Percentiles rank a stretch among this genome's conserved stretches.
Evolutionary conservation across 2,329 filamentous ascomycete genomes (phyloP).

Genomic region (Huntiella savannae): DNA sequence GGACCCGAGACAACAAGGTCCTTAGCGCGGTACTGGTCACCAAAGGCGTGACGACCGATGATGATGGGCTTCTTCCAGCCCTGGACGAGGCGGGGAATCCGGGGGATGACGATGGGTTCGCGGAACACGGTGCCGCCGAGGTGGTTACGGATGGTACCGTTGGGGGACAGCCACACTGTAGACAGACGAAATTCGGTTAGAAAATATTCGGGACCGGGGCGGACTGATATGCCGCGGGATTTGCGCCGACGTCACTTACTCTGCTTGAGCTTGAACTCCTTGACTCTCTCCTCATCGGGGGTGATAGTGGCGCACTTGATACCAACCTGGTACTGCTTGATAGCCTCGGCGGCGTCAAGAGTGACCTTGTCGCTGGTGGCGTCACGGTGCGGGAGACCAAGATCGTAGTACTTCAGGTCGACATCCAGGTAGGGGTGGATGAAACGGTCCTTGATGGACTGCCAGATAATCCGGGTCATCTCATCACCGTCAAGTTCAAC

Average conservation of each 20-base stretch:
- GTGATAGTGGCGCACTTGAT: constrained; percentile 99
- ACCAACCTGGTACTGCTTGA: constrained; percentile 96
- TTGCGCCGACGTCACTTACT: constrained; percentile 34
- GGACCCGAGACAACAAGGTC: constrained; percentile 67
- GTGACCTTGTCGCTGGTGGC: constrained; percentile 95
- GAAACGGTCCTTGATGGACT: constrained; percentile 98
- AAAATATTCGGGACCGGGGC: not conserved
- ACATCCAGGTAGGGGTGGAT: constrained; percentile 91
- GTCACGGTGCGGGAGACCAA: constrained; percentile 87
- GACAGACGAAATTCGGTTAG: constrained; percentile 3
- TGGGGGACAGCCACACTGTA: constrained; percentile 91
- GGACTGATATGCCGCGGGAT: not conserved
- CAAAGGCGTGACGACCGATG: constrained; percentile 94
- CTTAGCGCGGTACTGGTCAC: constrained; percentile 96
- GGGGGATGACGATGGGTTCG: constrained; percentile 91
- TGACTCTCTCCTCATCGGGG: constrained; percentile 83
- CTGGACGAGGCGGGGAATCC: constrained; percentile 79
- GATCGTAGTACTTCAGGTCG: constrained; percentile 95
- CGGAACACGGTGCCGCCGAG: constrained; percentile 94
- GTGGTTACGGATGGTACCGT: constrained; percentile 64
- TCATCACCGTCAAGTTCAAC: constrained; percentile 89
- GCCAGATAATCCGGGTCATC: constrained; percentile 99
- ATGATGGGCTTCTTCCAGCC: constrained; percentile 99
- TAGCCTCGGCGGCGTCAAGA: constrained; percentile 82
- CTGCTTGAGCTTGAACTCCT: constrained; percentile 98